Conservation (phyloP, 208 protist genomes). For the Crithidia sp. region DNA sequence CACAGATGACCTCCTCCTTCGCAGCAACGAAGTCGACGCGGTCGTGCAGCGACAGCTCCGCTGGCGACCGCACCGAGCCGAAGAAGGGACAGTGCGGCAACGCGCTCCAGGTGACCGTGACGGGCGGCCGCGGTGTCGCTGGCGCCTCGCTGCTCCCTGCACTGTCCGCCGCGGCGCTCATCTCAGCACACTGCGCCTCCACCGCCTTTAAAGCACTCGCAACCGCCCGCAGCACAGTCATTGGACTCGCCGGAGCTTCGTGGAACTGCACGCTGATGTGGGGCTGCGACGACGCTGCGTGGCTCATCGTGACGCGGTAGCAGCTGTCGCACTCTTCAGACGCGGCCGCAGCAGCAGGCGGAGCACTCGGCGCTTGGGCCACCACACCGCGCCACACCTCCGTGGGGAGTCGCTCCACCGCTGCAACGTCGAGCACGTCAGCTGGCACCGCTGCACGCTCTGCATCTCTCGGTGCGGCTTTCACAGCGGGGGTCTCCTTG, state of each 20-base stretch:
- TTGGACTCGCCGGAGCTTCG: slow-evolving; percentile 12
- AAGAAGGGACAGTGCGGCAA: slow-evolving; percentile 65
- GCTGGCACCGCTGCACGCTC: background rate
- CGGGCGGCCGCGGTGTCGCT: background rate
- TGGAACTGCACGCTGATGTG: slow-evolving; percentile 33
- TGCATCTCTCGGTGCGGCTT: background rate
- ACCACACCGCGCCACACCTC: slow-evolving; percentile 16
- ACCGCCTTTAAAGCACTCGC: slow-evolving; percentile 21
- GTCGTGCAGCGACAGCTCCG: slow-evolving; percentile 52
- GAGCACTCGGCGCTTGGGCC: background rate
- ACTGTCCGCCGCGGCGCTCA: background rate
- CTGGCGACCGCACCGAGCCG: slow-evolving; percentile 31
- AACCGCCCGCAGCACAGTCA: slow-evolving; percentile 17
- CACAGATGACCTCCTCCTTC: slow-evolving; percentile 42
- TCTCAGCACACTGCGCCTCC: slow-evolving; percentile 12
- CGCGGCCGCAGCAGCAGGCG: background rate
- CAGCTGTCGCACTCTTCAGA: slow-evolving; percentile 8
- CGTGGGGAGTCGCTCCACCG: slow-evolving; percentile 13
- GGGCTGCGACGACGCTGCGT: background rate
- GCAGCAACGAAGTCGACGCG: slow-evolving; percentile 41
- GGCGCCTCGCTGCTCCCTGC: background rate
- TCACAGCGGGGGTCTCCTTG: too few relatives aligned
- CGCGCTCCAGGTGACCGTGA: slow-evolving; percentile 28
- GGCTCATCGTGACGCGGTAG: slow-evolving; percentile 1
- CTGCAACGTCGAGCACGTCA: background rate